Evolutionary conservation across 345 rosid species (phyloP).

Genomic region (Rubroshorea leprosula): DNA sequence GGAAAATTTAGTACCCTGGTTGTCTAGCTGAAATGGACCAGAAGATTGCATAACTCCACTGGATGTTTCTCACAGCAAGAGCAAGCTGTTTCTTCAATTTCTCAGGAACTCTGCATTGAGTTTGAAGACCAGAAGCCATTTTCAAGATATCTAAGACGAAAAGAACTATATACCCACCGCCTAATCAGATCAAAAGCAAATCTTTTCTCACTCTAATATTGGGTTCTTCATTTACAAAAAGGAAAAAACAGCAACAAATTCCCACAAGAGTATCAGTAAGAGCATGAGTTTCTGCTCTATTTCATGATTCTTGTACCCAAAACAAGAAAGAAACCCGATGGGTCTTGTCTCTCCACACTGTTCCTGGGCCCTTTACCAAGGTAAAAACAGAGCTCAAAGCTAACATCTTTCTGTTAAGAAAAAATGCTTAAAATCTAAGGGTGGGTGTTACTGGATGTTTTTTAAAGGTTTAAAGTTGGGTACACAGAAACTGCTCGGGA

Average conservation of each 20-base stretch:
- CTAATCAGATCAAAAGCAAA: constrained; percentile 15
- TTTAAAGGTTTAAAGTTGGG: constrained; percentile 5
- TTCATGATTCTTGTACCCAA: constrained; percentile 2
- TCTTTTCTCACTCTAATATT: constrained; percentile 1
- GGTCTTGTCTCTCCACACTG: neutral
- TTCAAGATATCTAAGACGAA: neutral
- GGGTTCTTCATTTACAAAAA: constrained; percentile 1
- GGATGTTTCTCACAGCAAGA: constrained; percentile 71
- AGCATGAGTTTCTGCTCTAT: constrained; percentile 9
- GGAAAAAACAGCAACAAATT: neutral
- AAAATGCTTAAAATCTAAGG: constrained; percentile 4
- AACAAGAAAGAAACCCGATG: constrained; percentile 5
- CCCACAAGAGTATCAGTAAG: constrained; percentile 1
- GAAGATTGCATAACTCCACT: constrained; percentile 92
- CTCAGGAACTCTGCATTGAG: constrained; percentile 37
- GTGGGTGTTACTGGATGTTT: neutral
- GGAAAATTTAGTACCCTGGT: constrained; percentile 54
- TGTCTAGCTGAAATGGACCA: constrained; percentile 79
- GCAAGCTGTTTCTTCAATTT: constrained; percentile 74
- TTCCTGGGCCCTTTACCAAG: constrained; percentile 6
- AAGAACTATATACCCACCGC: neutral
- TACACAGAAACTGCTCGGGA: neutral
- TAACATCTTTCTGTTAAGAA: neutral
- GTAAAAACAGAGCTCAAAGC: constrained; percentile 12
- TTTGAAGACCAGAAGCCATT: constrained; percentile 29